A percentile compares a stretch with the other conserved stretches of the same genome.
Conservation (phyloP, 2,329 filamentous ascomycete genomes). For the Trichoderma lentiforme region DNA sequence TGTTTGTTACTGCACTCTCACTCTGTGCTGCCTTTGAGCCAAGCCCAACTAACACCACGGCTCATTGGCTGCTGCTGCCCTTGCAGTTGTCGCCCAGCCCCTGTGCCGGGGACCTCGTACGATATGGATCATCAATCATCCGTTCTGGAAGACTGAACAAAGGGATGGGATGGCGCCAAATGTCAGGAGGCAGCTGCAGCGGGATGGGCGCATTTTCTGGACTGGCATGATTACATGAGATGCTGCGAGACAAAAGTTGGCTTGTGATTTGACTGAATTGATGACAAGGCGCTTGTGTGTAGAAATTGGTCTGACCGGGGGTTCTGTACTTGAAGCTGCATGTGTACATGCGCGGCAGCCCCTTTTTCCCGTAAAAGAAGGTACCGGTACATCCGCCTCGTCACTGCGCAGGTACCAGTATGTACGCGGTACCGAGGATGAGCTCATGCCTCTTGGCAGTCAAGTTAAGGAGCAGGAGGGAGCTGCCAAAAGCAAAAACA, state of each 20-base stretch:
- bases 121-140: conserved; percentile 15
- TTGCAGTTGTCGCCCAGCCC: not conserved
- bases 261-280: not conserved
- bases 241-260: not conserved
- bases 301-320: not conserved
- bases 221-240: not conserved
- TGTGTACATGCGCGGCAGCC: not conserved
- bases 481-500: not conserved
- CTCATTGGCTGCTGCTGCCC: not conserved
- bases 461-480: not conserved
- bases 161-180: not conserved
- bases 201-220: conserved; percentile 7
- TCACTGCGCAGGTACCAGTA: not conserved
- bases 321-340: not conserved
- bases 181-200: not conserved
- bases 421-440: not conserved
- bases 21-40: not conserved
- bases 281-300: not conserved
- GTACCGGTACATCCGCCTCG: not conserved
- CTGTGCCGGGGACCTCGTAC: conserved; percentile 4
- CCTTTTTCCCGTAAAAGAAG: not conserved
- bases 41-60: not conserved
- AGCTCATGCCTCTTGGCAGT: not conserved
- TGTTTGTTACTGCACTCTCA: not conserved
- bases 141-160: not conserved